Evolutionary conservation across 306 rosid genomes (phyloP), one percentile per base, ranked within the genome.

Genomic region (Abrus pulchellus): DNA sequence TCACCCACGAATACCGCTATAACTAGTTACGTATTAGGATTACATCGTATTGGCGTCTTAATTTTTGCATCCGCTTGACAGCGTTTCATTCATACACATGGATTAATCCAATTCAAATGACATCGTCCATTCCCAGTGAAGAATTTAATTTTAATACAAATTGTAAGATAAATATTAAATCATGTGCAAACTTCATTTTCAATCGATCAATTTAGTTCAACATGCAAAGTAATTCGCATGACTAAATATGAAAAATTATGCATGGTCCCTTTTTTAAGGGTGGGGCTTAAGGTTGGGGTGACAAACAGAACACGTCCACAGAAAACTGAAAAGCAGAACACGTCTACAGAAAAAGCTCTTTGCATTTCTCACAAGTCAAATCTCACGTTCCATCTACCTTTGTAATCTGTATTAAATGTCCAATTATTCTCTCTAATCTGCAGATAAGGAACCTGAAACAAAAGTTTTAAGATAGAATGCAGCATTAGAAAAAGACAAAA

Each of bases 341-440:
- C 27, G 68, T 32, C 61, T 61, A 76, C 78, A 47, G 80, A 63
- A 76, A 56, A 64, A 75, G 79, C 43, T 48, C 56, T 50, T 71
- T 5, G 9, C 78, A 65, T 50, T 77, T 77, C 91, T 93, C 80
- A 96, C 83, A 96, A 79, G 75, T 93, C 97, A 83, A 57, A 92
- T 85, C 97, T 93, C 85, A 96, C 90, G 52, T 87, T 90, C 99
- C 99, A 96, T 87, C 88, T 88, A 67, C 99, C 98, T 77, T 90
- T 90, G 82, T 87, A 75, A 80, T 96, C 90, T 0, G 90, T 91
- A 82, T 92, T 96, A 29, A 93, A 60, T 6, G 96, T 87, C 99
- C 97, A 96, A 83, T 93, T 96, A 78, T 96, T 96, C 90, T 96
- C 99, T 86, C 97, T 93, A 80, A 96, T 78, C 97, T 96, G 98